A percentile compares a stretch with the other conserved stretches of the same genome.
These are phyloP conservation scores for Trichoderma harzianum DNA, from an alignment of 2,329 filamentous ascomycete genomes.

Conservation along the genomic window DNA sequence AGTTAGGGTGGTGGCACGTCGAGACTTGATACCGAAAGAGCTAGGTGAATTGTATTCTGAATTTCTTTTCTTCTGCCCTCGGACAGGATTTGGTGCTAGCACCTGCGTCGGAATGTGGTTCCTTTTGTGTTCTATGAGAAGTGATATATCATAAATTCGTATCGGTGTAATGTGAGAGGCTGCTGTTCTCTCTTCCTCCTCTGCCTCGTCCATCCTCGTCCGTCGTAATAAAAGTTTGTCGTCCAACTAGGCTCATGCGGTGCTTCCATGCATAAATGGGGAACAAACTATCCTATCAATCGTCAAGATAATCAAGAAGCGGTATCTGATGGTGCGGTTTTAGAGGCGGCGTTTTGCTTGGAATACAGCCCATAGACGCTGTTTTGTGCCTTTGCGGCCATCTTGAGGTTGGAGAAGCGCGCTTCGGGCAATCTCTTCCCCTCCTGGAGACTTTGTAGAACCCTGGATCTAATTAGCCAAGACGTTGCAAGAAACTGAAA, in stretches of 20 bases:
- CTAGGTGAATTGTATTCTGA: not conserved
- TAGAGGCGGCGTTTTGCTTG: not conserved
- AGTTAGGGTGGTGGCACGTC: not conserved
- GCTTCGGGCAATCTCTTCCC: slow-evolving; percentile 73
- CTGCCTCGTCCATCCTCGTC: not conserved
- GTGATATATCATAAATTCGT: slow-evolving; percentile 10
- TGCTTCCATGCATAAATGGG: not conserved
- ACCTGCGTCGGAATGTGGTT: not conserved
- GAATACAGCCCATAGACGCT: slow-evolving; percentile 57
- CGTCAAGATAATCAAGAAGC: not conserved
- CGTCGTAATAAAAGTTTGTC: not conserved
- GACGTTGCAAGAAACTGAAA: not conserved
- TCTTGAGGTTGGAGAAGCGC: slow-evolving; percentile 61
- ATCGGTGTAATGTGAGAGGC: slow-evolving; percentile 3
- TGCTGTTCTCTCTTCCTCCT: not conserved
- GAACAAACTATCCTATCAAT: not conserved
- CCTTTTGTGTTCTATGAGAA: not conserved
- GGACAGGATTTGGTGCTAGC: not conserved
- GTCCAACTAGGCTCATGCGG: not conserved
- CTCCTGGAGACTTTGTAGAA: slow-evolving; percentile 76
- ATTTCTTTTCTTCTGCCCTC: not conserved
- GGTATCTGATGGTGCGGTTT: not conserved
- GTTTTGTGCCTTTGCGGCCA: slow-evolving; percentile 59
- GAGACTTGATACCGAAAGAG: not conserved
- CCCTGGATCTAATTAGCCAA: slow-evolving; percentile 45